These are phyloP conservation scores for Tylopilus cervinicoccineus DNA, from an alignment of 768 basidiomycete genomes.

Conservation along the genomic window DNA sequence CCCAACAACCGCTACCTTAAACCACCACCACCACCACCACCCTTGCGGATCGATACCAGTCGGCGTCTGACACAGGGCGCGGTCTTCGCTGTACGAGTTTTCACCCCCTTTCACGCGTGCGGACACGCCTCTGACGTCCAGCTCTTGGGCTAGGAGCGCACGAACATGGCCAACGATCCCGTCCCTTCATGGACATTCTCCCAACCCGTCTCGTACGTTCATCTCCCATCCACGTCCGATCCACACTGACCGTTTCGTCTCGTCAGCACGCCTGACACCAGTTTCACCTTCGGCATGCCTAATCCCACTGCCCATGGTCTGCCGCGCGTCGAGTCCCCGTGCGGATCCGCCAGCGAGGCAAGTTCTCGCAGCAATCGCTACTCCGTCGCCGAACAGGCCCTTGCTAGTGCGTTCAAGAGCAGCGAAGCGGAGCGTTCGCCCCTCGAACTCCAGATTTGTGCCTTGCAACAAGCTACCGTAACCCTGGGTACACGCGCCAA, in stretches of 20 bases:
- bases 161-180: conserved; percentile 14
- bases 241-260: conserved; percentile 12
- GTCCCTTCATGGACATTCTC: conserved; percentile 2
- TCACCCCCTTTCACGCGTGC: background rate
- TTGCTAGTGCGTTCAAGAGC: conserved; percentile 33
- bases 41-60: conserved; percentile 15
- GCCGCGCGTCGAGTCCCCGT: conserved; percentile 12
- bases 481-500: conserved; percentile 41
- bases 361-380: conserved; percentile 39
- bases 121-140: background rate
- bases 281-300: conserved; percentile 16
- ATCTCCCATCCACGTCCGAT: conserved; percentile 10
- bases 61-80: conserved; percentile 2
- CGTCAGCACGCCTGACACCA: conserved; percentile 22
- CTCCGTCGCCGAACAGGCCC: conserved; percentile 40
- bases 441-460: conserved; percentile 44
- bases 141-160: conserved; percentile 17
- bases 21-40: conserved; percentile 8
- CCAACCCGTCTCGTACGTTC: conserved; percentile 18
- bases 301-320: conserved; percentile 9
- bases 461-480: conserved; percentile 42
- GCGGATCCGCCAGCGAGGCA: conserved; percentile 27
- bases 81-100: conserved; percentile 13
- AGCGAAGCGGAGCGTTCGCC: conserved; percentile 35
- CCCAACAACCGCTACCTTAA: conserved; percentile 4